Evolutionary conservation across 2,329 filamentous ascomycete genomes (phyloP).

Genomic region (Xylaria sp.): DNA sequence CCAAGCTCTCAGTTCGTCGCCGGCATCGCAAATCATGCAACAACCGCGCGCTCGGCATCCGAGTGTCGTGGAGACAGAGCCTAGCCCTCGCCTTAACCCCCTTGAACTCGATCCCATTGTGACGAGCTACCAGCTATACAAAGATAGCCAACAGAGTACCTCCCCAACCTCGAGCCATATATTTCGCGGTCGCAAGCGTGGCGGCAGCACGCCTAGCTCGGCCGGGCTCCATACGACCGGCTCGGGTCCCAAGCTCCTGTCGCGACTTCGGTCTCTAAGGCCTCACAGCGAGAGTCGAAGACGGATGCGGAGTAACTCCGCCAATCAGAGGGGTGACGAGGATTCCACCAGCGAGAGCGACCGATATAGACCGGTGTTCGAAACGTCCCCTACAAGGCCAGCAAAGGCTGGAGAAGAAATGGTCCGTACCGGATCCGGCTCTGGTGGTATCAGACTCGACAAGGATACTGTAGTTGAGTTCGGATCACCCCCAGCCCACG

Average conservation of each 20-base stretch:
- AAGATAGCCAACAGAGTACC: neutral
- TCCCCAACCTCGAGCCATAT: neutral
- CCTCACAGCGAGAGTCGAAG: slow-evolving; percentile 14
- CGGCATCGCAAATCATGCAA: slow-evolving; percentile 38
- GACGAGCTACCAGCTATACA: slow-evolving; percentile 41
- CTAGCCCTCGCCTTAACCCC: slow-evolving; percentile 45
- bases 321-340: neutral
- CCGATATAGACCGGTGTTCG: neutral
- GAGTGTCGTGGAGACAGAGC: slow-evolving; percentile 52
- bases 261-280: slow-evolving; percentile 26
- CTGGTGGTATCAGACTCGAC: slow-evolving; percentile 37
- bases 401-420: slow-evolving; percentile 29
- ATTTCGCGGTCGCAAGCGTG: slow-evolving; percentile 20
- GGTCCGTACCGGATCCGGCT: slow-evolving; percentile 33
- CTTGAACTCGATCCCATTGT: slow-evolving; percentile 34
- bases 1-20: slow-evolving; percentile 29
- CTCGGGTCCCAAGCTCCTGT: slow-evolving; percentile 7
- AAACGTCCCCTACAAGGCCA: neutral
- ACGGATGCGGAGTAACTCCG: slow-evolving; percentile 7
- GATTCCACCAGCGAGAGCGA: neutral
- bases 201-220: slow-evolving; percentile 13
- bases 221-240: neutral
- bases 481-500: slow-evolving; percentile 27
- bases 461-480: slow-evolving; percentile 40
- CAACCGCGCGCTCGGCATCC: slow-evolving; percentile 40